Evolutionary conservation across 305 asterid species (phyloP).

Genomic region (Fraxinus platypoda): DNA sequence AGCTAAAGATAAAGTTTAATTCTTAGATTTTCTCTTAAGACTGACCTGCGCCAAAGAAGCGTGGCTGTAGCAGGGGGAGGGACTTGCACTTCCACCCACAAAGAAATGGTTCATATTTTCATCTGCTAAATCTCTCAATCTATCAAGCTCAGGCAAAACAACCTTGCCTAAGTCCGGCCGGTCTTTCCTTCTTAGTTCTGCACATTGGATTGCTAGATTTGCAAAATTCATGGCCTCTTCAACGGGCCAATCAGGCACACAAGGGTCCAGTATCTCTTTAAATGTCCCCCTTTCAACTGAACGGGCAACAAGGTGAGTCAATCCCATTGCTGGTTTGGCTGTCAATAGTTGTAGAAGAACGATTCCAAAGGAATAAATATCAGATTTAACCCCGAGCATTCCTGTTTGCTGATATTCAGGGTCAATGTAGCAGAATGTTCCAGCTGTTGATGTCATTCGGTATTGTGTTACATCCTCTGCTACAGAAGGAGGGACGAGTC

Average conservation of each 20-base stretch:
- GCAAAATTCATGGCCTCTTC: constrained; percentile 60
- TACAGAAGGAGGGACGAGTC: constrained; percentile 66
- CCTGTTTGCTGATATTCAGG: constrained; percentile 96
- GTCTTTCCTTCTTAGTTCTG: constrained; percentile 77
- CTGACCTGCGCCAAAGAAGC: constrained; percentile 36
- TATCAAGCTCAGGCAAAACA: constrained; percentile 65
- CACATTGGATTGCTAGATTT: constrained; percentile 63
- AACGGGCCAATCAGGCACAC: constrained; percentile 68
- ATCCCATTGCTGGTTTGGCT: constrained; percentile 77
- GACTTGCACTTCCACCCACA: constrained; percentile 22
- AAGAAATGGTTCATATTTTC: constrained; percentile 34
- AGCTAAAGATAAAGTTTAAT: background rate
- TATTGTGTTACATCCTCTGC: constrained; percentile 70
- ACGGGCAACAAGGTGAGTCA: constrained; percentile 49
- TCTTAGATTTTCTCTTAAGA: background rate
- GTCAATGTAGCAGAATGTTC: constrained; percentile 89
- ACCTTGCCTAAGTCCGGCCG: constrained; percentile 76
- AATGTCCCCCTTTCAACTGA: constrained; percentile 59
- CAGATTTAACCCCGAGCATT: constrained; percentile 87
- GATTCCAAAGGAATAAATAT: constrained; percentile 73
- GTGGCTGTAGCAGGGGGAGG: constrained; percentile 38
- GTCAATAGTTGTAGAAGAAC: constrained; percentile 73
- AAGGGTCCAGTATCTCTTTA: constrained; percentile 57
- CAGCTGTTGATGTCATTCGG: constrained; percentile 85
- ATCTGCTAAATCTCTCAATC: constrained; percentile 56